Conservation (phyloP, 306 rosid genomes). For the Malus sylvestris region DNA sequence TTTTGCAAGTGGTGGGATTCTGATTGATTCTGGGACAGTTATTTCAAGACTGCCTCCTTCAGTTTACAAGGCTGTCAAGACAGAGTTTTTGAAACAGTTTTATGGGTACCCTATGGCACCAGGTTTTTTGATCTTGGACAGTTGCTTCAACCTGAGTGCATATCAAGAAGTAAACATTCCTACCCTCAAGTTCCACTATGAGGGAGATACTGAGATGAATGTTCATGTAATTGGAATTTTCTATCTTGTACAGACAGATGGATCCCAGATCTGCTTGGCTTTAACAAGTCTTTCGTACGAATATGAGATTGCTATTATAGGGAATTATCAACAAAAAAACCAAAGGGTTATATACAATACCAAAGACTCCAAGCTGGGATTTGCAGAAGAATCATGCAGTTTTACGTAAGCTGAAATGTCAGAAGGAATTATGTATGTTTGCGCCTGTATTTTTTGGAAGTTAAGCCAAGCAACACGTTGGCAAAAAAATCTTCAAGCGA, state of each 20-base stretch:
- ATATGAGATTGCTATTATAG: slow-evolving; percentile 48
- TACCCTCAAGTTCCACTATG: slow-evolving; percentile 44
- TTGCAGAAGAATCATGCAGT: slow-evolving; percentile 69
- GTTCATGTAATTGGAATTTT: slow-evolving; percentile 54
- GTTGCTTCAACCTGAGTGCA: slow-evolving; percentile 69
- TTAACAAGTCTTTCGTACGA: slow-evolving; percentile 56
- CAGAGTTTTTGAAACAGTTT: slow-evolving; percentile 65
- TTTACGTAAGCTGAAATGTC: slow-evolving; percentile 19
- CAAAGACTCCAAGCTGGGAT: slow-evolving; percentile 62
- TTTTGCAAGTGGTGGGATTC: slow-evolving; percentile 28
- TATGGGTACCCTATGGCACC: slow-evolving; percentile 50
- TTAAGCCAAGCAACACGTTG: slow-evolving; percentile 19
- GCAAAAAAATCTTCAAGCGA: slow-evolving; percentile 9
- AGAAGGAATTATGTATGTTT: neutral
- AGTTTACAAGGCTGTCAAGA: slow-evolving; percentile 51
- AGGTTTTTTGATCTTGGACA: slow-evolving; percentile 61
- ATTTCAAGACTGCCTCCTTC: slow-evolving; percentile 69
- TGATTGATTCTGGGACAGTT: slow-evolving; percentile 83
- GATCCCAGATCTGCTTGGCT: slow-evolving; percentile 77
- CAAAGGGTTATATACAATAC: slow-evolving; percentile 78
- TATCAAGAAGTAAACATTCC: slow-evolving; percentile 50
- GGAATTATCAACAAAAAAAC: slow-evolving; percentile 85
- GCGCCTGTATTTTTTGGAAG: slow-evolving; percentile 11
- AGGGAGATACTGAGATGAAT: slow-evolving; percentile 47
- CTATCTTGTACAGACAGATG: slow-evolving; percentile 51